Conservation (phyloP, 805 yeast genomes). For the Candida qinlingensis region DNA sequence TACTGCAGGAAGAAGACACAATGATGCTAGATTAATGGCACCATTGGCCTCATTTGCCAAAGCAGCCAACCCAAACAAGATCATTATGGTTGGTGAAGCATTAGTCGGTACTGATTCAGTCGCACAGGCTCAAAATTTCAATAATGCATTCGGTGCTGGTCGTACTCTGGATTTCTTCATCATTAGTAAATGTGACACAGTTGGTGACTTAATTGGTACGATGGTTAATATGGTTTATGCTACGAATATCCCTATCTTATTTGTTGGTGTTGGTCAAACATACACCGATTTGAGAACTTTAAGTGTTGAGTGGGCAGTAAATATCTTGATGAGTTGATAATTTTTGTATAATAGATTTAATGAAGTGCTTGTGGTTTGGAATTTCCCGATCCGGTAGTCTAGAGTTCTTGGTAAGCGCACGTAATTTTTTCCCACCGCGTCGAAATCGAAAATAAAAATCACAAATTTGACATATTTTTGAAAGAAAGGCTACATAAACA, state of each 20-base stretch:
- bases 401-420: background rate
- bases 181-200: conserved; percentile 93
- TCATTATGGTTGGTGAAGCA: conserved; percentile 98
- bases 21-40: conserved; percentile 91
- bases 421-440: no score
- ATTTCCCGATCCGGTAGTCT: conserved; percentile 6
- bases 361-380: background rate
- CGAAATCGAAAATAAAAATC: no score
- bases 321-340: conserved; percentile 59
- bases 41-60: conserved; percentile 92
- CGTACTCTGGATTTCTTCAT: conserved; percentile 85
- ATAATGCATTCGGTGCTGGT: conserved; percentile 83
- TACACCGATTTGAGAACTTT: conserved; percentile 89
- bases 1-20: conserved; percentile 97
- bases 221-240: conserved; percentile 98
- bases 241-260: conserved; percentile 89
- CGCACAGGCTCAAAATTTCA: conserved; percentile 89
- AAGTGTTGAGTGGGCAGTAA: conserved; percentile 90
- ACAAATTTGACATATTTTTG: no score
- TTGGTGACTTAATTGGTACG: conserved; percentile 92
- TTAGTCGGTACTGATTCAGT: conserved; percentile 96
- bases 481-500: no score
- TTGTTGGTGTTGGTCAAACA: conserved; percentile 96
- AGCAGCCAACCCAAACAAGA: conserved; percentile 92
- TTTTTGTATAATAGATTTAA: background rate